These are phyloP conservation scores for Claviceps lovelessii DNA, from an alignment of 2,329 filamentous ascomycete species.

Conservation along the genomic window DNA sequence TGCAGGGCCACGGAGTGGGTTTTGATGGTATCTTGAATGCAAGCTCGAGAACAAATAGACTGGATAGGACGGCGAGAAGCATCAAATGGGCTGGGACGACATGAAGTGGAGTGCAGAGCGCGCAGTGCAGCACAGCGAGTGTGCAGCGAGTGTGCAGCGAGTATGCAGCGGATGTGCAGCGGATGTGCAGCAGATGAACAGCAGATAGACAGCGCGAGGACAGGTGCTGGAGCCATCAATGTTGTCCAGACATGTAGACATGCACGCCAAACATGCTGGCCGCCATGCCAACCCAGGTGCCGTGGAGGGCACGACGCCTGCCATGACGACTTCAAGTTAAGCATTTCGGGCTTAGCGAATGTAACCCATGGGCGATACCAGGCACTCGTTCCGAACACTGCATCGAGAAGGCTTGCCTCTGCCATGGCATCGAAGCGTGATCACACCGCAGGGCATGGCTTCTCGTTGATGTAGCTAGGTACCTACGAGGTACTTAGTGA, in stretches of 20 bases:
- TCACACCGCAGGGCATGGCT: too few relatives aligned
- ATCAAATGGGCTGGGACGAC: not conserved
- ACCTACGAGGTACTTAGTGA: too few relatives aligned
- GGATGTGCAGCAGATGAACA: too few relatives aligned
- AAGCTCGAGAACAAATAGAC: not conserved
- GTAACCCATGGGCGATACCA: not conserved
- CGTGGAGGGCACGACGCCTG: too few relatives aligned
- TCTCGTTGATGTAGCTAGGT: too few relatives aligned
- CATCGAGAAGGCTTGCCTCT: too few relatives aligned
- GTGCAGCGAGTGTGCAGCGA: not conserved
- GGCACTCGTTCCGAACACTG: not conserved
- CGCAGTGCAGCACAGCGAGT: not conserved
- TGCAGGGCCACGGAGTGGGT: constrained; percentile 9
- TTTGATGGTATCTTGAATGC: constrained; percentile 6
- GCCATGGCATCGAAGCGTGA: too few relatives aligned
- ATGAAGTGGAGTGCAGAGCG: constrained; percentile 5
- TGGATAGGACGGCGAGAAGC: not conserved
- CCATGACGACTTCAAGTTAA: not conserved
- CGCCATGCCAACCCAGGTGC: too few relatives aligned
- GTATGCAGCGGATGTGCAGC: not conserved
- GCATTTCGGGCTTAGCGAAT: not conserved
- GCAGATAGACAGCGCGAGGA: too few relatives aligned
- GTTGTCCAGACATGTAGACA: too few relatives aligned
- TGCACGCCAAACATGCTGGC: too few relatives aligned
- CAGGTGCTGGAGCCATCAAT: too few relatives aligned